Base-by-base conservation (phyloP, 345 rosid species). In the Rhizophora mangle region DNA sequence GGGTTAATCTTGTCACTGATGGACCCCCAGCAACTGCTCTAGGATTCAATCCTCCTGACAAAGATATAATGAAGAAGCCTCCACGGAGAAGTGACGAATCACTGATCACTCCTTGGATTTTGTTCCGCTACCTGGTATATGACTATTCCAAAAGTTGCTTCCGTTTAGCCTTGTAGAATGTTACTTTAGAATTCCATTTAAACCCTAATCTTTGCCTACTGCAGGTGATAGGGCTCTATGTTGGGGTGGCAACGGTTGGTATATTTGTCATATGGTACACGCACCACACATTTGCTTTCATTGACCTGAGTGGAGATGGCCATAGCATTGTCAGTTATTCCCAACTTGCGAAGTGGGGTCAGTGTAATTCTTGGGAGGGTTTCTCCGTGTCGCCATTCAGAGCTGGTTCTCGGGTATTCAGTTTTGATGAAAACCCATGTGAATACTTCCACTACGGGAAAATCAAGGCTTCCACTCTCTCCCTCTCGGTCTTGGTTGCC, bases 11-110 rank as follows among this genome's bases (percentile, higher is more conserved):
- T 29, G 99, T 95, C 24, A 95, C 99, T 0, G 99, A 95, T 64
- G 98, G 99, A 22, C 99, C 99, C 31, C 98, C 99, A 56, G 99
- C 99, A 51, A 95, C 99, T 8, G 99, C 99, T 62, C 70, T 95
- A 63, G 99, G 99, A 66, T 95, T 95, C 80, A 95, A 95, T 62
- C 99, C 99, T 11, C 96, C 98, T 39, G 99, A 95, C 77, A 89
- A 79, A 10, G 97, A 90, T 73, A 82, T 95, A 13, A 95, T 95
- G 99, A 86, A 83, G 82, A 95, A 95, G 80, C 96, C 96, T 68
- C 97, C 99, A 2, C 82, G 97, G 60, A 85, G 87, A 73, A 92
- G 97, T 47, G 96, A 95, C 20, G 99, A 95, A 80, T 86, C 99
- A 4, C 81, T 95, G 70, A 95, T 92, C 76, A 86, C 82, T 60